Conservation (phyloP, 768 basidiomycete genomes). For the Mycena galopus region DNA sequence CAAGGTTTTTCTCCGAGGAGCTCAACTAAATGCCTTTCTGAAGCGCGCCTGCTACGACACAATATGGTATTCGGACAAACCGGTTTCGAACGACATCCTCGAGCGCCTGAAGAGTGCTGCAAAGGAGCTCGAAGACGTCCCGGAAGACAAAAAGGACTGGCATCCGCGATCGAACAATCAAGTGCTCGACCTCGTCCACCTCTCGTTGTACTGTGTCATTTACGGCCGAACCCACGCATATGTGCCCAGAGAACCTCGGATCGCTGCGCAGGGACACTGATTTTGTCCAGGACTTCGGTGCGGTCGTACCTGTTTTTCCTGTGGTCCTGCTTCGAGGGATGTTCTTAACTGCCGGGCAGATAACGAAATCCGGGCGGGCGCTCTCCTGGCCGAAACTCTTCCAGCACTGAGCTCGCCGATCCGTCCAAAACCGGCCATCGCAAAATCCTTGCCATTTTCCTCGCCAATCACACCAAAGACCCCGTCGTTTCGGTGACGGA, state of each 20-base stretch:
- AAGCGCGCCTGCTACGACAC: conserved; percentile 20
- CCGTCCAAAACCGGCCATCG: conserved; percentile 51
- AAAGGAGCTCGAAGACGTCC: conserved; percentile 50
- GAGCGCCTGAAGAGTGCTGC: conserved; percentile 44
- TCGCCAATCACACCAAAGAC: conserved; percentile 49
- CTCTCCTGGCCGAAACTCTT: conserved; percentile 55
- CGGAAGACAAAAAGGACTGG: conserved; percentile 55
- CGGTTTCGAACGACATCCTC: conserved; percentile 33
- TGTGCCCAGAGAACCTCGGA: too few species aligned
- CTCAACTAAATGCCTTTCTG: background rate
- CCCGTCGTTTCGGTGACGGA: conserved; percentile 46
- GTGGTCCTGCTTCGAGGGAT: background rate
- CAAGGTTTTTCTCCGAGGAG: background rate
- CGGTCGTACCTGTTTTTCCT: conserved; percentile 30
- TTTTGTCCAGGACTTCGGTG: conserved; percentile 43
- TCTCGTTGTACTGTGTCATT: too few species aligned
- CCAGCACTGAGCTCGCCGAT: conserved; percentile 52
- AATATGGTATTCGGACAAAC: conserved; percentile 30
- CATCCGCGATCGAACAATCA: conserved; percentile 27
- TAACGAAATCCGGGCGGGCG: conserved; percentile 45
- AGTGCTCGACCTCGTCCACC: conserved; percentile 40
- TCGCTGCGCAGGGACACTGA: conserved; percentile 1
- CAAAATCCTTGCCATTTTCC: conserved; percentile 55
- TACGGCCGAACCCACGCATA: too few species aligned
- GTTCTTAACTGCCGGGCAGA: background rate